phyloP scores from a whole-genome alignment of 306 rosid species.

The Echinosophora koreensis region DNA sequence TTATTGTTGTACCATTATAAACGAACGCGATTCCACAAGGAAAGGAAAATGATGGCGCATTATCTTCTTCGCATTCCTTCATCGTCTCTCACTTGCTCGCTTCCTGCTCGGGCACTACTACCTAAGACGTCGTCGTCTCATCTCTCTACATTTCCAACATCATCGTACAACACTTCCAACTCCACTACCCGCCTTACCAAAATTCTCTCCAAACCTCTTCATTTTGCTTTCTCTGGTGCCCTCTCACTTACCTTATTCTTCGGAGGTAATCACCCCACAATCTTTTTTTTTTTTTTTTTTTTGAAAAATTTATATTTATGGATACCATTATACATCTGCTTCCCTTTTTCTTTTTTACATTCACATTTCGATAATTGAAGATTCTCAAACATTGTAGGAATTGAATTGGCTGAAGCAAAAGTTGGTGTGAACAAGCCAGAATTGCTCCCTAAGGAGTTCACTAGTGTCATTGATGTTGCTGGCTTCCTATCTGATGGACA shows the following conservation, averaged over 20 bases:
- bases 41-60: slow-evolving; percentile 54
- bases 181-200: slow-evolving; percentile 44
- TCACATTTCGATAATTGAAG: not conserved
- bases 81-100: slow-evolving; percentile 39
- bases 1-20: no score
- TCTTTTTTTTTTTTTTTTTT: not conserved
- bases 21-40: not conserved
- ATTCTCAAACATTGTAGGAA: slow-evolving; percentile 45
- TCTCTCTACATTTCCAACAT: slow-evolving; percentile 44
- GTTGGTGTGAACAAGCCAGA: slow-evolving; percentile 93
- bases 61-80: slow-evolving; percentile 52
- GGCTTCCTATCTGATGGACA: slow-evolving; percentile 98
- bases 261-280: slow-evolving; percentile 52
- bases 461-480: slow-evolving; percentile 91
- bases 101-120: slow-evolving; percentile 26
- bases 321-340: no score
- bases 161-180: slow-evolving; percentile 31
- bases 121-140: slow-evolving; percentile 52
- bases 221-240: slow-evolving; percentile 69
- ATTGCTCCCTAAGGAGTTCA: slow-evolving; percentile 86
- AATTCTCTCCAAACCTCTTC: slow-evolving; percentile 59
- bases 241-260: slow-evolving; percentile 71
- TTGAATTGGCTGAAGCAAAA: slow-evolving; percentile 72
- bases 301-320: not conserved
- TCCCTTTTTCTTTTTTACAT: not conserved